A percentile compares a stretch with the other conserved stretches of the same genome.
Evolutionary conservation across 1,139 yeast species (phyloP).

Genomic region (Yamadazyma epiphylla): DNA sequence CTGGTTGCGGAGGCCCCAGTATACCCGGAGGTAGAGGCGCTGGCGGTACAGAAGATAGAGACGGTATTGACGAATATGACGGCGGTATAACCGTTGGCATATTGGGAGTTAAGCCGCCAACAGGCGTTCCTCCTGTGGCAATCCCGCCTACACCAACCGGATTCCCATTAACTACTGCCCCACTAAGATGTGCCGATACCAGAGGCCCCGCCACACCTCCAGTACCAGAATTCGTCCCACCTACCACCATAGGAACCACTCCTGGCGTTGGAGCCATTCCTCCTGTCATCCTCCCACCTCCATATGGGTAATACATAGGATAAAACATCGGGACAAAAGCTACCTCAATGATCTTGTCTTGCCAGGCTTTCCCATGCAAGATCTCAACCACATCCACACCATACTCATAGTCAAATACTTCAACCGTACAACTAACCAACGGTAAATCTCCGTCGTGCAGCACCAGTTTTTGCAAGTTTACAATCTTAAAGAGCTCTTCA

Average conservation of each 20-base stretch:
- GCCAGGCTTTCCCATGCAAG: slow-evolving; percentile 27
- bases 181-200: too few species aligned
- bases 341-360: slow-evolving; percentile 17
- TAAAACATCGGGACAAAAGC: slow-evolving; percentile 7
- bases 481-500: slow-evolving; percentile 2
- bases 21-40: too few species aligned
- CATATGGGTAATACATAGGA: slow-evolving; percentile 2
- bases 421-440: slow-evolving; percentile 12
- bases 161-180: too few species aligned
- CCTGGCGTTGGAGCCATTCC: background rate
- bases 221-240: background rate
- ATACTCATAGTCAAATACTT: slow-evolving; percentile 14
- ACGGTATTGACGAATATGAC: too few species aligned
- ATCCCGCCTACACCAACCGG: too few species aligned
- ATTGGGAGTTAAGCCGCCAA: too few species aligned
- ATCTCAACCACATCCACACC: slow-evolving; percentile 14
- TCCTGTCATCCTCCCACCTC: background rate
- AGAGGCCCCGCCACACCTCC: background rate
- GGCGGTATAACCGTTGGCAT: too few species aligned
- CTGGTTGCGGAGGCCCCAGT: background rate
- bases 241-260: background rate
- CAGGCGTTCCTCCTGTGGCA: background rate
- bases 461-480: slow-evolving; percentile 5
- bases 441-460: too few species aligned
- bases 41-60: too few species aligned